phyloP scores from a whole-genome alignment of 192 early-diverging fungal species.

The Backusella sp. region DNA sequence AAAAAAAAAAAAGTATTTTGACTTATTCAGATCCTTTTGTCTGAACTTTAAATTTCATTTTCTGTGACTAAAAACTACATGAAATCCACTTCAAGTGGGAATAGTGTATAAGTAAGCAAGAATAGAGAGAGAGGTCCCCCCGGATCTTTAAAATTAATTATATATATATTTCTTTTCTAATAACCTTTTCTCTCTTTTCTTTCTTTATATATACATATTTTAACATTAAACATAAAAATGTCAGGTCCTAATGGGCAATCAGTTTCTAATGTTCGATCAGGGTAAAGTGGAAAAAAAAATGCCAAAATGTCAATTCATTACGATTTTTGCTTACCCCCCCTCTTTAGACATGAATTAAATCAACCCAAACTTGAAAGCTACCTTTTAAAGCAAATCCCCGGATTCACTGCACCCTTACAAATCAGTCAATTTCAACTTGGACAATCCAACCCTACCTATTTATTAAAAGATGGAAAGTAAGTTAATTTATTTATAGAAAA shows the following conservation, averaged over 20 bases:
- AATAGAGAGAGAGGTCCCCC: background rate
- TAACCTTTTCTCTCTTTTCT: background rate
- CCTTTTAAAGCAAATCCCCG: slow-evolving; percentile 50
- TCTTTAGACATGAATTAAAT: slow-evolving; percentile 60
- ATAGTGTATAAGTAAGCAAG: slow-evolving; percentile 13
- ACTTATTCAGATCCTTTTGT: background rate
- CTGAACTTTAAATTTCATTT: slow-evolving; percentile 4
- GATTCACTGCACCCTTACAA: slow-evolving; percentile 59
- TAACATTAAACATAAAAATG: background rate
- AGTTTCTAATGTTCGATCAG: slow-evolving; percentile 27
- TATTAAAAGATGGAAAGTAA: slow-evolving; percentile 73
- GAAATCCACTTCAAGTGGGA: slow-evolving; percentile 1
- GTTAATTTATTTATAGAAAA: background rate
- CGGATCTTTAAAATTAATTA: slow-evolving; percentile 10
- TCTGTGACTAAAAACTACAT: slow-evolving; percentile 5
- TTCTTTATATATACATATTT: background rate
- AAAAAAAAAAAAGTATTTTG: no score
- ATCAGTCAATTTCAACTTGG: slow-evolving; percentile 89
- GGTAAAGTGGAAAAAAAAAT: slow-evolving; percentile 19
- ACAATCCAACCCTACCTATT: slow-evolving; percentile 94
- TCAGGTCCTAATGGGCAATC: slow-evolving; percentile 22
- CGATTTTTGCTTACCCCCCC: background rate
- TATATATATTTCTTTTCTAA: background rate
- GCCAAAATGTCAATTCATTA: background rate
- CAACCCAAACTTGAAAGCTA: slow-evolving; percentile 55